Evolutionary conservation across 2,329 filamentous ascomycete genomes (phyloP).

Genomic region (Botrytis aclada): DNA sequence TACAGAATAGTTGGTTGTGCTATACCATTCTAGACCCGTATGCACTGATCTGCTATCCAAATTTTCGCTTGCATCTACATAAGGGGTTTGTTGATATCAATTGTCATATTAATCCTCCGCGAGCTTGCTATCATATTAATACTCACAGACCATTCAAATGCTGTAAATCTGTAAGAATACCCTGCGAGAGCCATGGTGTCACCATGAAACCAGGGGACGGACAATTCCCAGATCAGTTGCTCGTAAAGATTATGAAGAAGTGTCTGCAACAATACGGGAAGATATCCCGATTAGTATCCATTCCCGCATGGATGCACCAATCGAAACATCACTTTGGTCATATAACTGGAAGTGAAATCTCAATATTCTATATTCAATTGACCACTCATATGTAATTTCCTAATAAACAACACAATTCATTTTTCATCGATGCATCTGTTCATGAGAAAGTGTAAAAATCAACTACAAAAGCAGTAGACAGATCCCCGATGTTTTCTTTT

Average conservation of each 20-base stretch:
- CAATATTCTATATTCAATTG: background rate
- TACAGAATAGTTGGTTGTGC: background rate
- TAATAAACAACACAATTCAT: background rate
- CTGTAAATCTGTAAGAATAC: background rate
- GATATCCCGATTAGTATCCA: background rate
- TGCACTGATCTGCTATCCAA: background rate
- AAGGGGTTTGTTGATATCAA: background rate
- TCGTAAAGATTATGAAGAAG: background rate
- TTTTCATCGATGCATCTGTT: background rate
- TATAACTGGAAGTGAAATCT: background rate
- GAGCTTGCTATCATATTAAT: background rate
- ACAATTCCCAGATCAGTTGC: background rate
- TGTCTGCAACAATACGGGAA: background rate
- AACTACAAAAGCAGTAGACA: background rate
- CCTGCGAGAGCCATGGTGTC: background rate
- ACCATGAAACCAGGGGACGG: background rate
- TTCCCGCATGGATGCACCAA: background rate
- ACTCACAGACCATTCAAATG: background rate
- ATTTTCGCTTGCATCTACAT: background rate
- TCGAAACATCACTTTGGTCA: background rate
- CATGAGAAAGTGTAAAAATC: background rate
- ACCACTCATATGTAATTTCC: background rate
- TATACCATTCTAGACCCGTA: background rate
- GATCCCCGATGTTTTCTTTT: background rate
- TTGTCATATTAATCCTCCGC: background rate